These are phyloP conservation scores for Onygena corvina DNA, from an alignment of 2,329 filamentous ascomycete species.

Conservation along the genomic window DNA sequence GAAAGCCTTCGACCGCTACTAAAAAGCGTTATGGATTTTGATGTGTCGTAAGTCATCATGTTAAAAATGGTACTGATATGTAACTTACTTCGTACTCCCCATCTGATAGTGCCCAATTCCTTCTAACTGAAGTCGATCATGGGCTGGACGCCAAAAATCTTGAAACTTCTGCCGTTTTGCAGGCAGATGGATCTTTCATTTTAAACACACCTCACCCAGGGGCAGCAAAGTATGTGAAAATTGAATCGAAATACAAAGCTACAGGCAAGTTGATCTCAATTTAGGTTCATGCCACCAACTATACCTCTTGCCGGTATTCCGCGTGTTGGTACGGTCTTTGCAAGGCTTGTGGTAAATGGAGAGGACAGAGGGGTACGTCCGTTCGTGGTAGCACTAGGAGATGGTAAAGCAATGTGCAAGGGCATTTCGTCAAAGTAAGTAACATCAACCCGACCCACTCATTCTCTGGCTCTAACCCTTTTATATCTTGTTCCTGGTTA, in stretches of 20 bases:
- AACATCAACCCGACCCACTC: not conserved
- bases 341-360: not conserved
- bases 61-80: not conserved
- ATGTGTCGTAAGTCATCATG: slow-evolving; percentile 6
- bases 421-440: not conserved
- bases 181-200: slow-evolving; percentile 2
- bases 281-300: slow-evolving; percentile 7
- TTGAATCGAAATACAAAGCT: not conserved
- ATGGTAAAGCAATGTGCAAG: slow-evolving; percentile 1
- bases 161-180: not conserved
- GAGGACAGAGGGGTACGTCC: not conserved
- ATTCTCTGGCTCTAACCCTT: not conserved
- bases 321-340: slow-evolving; percentile 1
- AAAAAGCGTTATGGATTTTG: slow-evolving; percentile 3
- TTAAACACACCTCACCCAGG: slow-evolving; percentile 4
- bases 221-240: slow-evolving; percentile 4
- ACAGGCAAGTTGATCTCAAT: not conserved
- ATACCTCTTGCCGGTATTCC: slow-evolving; percentile 2
- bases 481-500: not conserved
- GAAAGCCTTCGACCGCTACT: not conserved
- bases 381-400: slow-evolving; percentile 6
- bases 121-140: slow-evolving; percentile 9
- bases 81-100: not conserved
- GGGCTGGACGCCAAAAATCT: slow-evolving; percentile 8
- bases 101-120: slow-evolving; percentile 5